A percentile compares a stretch with the other conserved stretches of the same genome.
Evolutionary conservation across 495 filamentous ascomycete genomes (phyloP).

Genomic region (Neurospora intermedia): DNA sequence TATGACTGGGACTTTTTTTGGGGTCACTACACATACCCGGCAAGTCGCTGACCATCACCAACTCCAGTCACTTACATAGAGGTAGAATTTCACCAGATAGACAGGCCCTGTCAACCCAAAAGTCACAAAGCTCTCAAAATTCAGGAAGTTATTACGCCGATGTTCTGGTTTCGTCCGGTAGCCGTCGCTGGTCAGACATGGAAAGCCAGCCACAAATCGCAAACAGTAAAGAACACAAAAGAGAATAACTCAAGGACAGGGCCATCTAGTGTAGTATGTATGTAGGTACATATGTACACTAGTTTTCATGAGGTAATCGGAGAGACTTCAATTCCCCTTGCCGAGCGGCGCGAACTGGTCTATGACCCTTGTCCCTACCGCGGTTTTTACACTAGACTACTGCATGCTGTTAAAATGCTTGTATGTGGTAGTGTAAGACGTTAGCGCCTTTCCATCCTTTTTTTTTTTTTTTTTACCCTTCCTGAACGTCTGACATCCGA

Average conservation of each 20-base stretch:
- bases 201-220: not conserved
- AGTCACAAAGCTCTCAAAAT: not conserved
- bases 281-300: too few relatives aligned
- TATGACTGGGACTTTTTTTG: not conserved
- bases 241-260: not conserved
- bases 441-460: not conserved
- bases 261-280: not conserved
- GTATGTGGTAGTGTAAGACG: not conserved
- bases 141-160: not conserved
- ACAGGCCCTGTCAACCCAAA: not conserved
- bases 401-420: not conserved
- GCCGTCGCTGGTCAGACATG: not conserved
- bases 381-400: not conserved
- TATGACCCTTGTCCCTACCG: not conserved
- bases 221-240: not conserved
- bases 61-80: not conserved
- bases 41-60: not conserved
- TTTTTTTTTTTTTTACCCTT: not conserved
- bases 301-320: not conserved
- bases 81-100: not conserved
- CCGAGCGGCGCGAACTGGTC: not conserved
- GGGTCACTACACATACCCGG: not conserved
- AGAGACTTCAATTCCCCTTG: not conserved
- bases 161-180: not conserved
- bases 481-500: not conserved